Conservation (phyloP, 2,329 filamentous ascomycete genomes). For the Pseudocercospora vitis region DNA sequence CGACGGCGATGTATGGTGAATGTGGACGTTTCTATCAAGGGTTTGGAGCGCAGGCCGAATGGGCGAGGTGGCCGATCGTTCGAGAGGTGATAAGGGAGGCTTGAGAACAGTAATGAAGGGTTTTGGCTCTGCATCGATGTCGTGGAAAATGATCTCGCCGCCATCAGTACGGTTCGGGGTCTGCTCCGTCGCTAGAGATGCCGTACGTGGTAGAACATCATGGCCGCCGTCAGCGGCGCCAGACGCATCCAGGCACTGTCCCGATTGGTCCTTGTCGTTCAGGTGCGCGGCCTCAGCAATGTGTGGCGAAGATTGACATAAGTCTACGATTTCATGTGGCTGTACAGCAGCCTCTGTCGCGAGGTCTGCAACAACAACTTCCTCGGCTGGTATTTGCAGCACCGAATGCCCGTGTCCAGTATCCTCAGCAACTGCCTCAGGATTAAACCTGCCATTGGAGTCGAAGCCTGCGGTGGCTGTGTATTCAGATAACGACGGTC, state of each 20-base stretch:
- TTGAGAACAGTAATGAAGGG: background rate
- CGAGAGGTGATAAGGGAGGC: background rate
- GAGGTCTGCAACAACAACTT: background rate
- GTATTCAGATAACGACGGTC: background rate
- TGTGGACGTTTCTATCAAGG: conserved; percentile 30
- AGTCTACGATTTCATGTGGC: conserved; percentile 10
- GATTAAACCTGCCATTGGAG: too few relatives aligned
- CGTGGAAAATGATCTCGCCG: background rate
- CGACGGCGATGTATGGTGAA: conserved; percentile 16
- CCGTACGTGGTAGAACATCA: too few relatives aligned
- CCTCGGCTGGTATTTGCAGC: background rate
- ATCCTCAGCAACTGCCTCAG: too few relatives aligned
- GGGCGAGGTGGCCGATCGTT: conserved; percentile 22
- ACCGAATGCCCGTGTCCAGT: background rate
- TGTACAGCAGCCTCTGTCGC: background rate
- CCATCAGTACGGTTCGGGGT: background rate
- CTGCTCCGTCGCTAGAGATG: too few relatives aligned
- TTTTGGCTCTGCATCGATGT: too few relatives aligned
- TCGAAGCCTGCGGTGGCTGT: too few relatives aligned
- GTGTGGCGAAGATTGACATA: conserved; percentile 16
- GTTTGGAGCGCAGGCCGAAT: conserved; percentile 25
- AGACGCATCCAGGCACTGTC: too few relatives aligned
- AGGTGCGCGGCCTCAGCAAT: background rate
- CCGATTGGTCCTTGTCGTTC: too few relatives aligned
- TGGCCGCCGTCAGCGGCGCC: too few relatives aligned